Conservation (phyloP, 73 alveolate genomes). For the Paramecium sexaurelia region DNA sequence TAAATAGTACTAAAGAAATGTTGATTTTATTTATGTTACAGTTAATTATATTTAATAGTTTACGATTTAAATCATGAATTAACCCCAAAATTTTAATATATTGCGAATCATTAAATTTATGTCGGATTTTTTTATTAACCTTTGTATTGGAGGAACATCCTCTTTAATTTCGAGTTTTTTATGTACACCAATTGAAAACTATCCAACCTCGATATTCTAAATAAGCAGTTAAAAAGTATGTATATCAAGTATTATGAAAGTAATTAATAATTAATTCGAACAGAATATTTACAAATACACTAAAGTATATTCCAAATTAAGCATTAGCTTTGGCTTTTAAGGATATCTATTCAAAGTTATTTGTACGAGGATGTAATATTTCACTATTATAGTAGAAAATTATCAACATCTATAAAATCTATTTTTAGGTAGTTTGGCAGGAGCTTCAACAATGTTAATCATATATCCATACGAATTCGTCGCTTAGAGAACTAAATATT, state of each 20-base stretch:
- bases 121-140: neutral
- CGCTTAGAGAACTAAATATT: slow-evolving; percentile 85
- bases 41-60: no score
- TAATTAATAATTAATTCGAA: slow-evolving; percentile 90
- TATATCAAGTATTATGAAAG: neutral
- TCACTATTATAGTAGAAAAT: neutral
- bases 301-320: slow-evolving; percentile 87
- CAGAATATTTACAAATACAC: slow-evolving; percentile 90
- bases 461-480: slow-evolving; percentile 94
- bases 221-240: neutral
- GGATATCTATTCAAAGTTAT: slow-evolving; percentile 82
- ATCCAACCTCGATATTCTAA: neutral
- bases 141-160: neutral
- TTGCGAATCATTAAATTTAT: neutral
- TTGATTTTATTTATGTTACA: no score
- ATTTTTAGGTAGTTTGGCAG: slow-evolving; percentile 93
- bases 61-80: no score
- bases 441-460: slow-evolving; percentile 84
- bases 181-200: neutral
- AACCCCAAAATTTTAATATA: no score
- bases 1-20: no score
- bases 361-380: slow-evolving; percentile 2
- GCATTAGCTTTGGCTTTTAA: slow-evolving; percentile 94
- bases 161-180: neutral
- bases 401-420: slow-evolving; percentile 65